Conservation (phyloP, 257 asterid genomes). For the Solanum appendiculatum region DNA sequence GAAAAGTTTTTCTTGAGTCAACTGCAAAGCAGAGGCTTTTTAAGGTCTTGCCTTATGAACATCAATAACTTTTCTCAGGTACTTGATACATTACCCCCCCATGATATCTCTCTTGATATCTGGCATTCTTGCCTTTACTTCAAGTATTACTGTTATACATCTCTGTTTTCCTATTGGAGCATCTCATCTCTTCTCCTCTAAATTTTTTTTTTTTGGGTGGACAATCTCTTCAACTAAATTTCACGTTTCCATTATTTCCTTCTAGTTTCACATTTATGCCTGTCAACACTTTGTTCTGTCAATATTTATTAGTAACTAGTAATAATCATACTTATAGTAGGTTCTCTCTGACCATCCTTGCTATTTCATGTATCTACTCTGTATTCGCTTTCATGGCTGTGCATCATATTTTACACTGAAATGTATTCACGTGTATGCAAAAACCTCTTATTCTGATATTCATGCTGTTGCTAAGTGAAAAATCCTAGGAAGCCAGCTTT, state of each 20-base stretch:
- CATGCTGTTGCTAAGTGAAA: background rate
- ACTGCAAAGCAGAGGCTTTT: constrained; percentile 87
- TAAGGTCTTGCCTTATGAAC: constrained; percentile 68
- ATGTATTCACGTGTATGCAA: background rate
- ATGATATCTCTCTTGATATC: background rate
- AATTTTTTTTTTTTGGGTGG: background rate
- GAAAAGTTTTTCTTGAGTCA: constrained; percentile 82
- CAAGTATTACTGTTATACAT: background rate
- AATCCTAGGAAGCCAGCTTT: background rate
- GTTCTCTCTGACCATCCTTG: background rate
- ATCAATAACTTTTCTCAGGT: constrained; percentile 82
- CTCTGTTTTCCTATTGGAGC: background rate
- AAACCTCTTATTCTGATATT: background rate
- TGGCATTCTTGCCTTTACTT: background rate
- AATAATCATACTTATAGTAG: background rate
- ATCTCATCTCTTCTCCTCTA: background rate
- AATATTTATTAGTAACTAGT: background rate
- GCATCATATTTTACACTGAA: background rate
- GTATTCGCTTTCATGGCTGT: background rate
- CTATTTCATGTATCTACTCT: background rate
- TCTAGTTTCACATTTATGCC: background rate
- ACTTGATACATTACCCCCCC: constrained; percentile 5
- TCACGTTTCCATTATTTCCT: background rate
- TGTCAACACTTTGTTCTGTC: background rate
- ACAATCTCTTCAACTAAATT: background rate